Evolutionary conservation across 805 yeast species (phyloP), one percentile per base, ranked within the genome.

Genomic region (Metschnikowia vanudenii): DNA sequence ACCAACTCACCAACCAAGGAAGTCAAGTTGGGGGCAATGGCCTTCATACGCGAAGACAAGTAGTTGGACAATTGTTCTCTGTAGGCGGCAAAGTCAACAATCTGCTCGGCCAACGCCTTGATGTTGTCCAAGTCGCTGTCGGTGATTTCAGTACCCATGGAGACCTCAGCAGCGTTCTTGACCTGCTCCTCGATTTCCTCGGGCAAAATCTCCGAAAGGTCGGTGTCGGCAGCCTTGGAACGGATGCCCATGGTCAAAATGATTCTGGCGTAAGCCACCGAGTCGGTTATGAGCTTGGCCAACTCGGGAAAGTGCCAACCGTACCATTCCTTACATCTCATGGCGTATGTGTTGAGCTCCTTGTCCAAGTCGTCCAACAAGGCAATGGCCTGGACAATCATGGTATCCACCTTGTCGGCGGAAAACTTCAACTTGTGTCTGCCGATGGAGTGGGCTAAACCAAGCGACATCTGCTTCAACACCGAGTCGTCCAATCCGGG

Each of bases 261-360:
- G 59, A 90, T 87, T 76, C 95, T 85, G 52, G 98, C 98, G 69
- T 83, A 92, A 39, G 97, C 97, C 60, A 88, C 92, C 56, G 96
- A 91, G 73, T 92, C 99, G 57, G 85, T 83, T 60, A 94, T 87
- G 68, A 92, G 89, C 80, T 94, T 94, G 62, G 97, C 97, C 82
- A 94, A 82, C 73, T 94, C 99, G 33, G 99, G 99, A 84, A 94
- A 94, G 73, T 94, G 99, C 99, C 99, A 94, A 56, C 99, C 99
- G 74, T 94, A 94, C 99, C 99, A 94, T 75, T 94, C 99, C 76
- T 92, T 94, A 74, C 92, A 82, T 76, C 99, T 84, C 99, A 94
- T 94, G 57, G 98, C 96, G 62, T 92, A 94, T 43, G 97, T 94
- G 76, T 94, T 94, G 61, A 94, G 80, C 71, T 94, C 99, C 75